A percentile compares a stretch with the other conserved stretches of the same genome.
Conservation (phyloP, 2,329 filamentous ascomycete species). For the Lecanicillium sp. region DNA sequence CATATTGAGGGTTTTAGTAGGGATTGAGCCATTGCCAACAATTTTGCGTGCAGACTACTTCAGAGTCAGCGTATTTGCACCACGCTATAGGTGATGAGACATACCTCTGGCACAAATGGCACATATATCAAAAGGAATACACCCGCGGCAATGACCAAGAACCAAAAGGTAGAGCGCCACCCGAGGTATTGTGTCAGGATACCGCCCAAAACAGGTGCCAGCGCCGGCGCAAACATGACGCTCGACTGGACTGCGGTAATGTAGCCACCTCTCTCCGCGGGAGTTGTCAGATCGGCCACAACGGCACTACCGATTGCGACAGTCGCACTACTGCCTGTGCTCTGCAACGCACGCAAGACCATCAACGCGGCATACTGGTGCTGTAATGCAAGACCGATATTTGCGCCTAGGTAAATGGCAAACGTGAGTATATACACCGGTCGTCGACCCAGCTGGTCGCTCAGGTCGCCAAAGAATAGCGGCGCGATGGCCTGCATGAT, state of each 20-base stretch:
- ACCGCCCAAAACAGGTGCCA: conserved; percentile 45
- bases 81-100: not conserved
- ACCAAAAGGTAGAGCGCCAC: conserved; percentile 50
- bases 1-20: conserved; percentile 20
- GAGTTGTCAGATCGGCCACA: conserved; percentile 48
- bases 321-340: conserved; percentile 43
- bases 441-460: conserved; percentile 38
- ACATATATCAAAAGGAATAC: conserved; percentile 33
- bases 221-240: conserved; percentile 29
- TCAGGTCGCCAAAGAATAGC: conserved; percentile 39
- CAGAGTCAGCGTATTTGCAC: not conserved
- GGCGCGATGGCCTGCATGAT: conserved; percentile 46
- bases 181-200: conserved; percentile 40
- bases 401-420: conserved; percentile 34
- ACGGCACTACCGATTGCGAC: conserved; percentile 44
- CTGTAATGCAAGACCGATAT: conserved; percentile 36
- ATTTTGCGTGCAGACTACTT: conserved; percentile 29
- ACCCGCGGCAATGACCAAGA: conserved; percentile 34
- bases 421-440: conserved; percentile 40
- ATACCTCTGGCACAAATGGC: conserved; percentile 23
- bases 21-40: conserved; percentile 37
- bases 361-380: conserved; percentile 34
- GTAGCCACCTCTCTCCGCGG: conserved; percentile 46
- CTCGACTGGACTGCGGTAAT: conserved; percentile 38
- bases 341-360: conserved; percentile 40